Conservation (phyloP, 192 early-diverging fungal species). For the Coemansia furcata region DNA sequence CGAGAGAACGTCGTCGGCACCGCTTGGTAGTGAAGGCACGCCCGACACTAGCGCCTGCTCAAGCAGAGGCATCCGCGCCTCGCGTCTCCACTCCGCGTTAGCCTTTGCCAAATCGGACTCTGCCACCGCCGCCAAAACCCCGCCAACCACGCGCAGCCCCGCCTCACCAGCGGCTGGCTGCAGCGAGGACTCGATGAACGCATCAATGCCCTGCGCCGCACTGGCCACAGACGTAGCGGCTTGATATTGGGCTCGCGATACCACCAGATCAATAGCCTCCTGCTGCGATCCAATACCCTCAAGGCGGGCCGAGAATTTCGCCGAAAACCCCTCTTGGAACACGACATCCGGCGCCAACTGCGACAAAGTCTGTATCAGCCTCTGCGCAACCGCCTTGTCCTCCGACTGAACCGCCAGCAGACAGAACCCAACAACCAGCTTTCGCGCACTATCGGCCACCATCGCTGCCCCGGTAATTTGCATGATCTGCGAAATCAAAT, state of each 20-base stretch:
- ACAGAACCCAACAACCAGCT: constrained; percentile 34
- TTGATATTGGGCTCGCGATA: constrained; percentile 33
- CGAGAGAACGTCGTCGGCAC: not conserved
- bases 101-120: constrained; percentile 16
- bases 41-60: constrained; percentile 3
- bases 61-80: constrained; percentile 16
- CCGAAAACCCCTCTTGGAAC: constrained; percentile 32
- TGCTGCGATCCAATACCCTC: constrained; percentile 25
- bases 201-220: constrained; percentile 29
- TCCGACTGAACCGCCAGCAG: constrained; percentile 31
- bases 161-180: not conserved
- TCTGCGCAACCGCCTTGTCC: constrained; percentile 17
- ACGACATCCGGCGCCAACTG: constrained; percentile 37
- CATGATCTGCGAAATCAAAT: constrained; percentile 25
- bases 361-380: constrained; percentile 29
- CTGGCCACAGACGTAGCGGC: constrained; percentile 7
- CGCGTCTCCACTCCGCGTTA: constrained; percentile 5
- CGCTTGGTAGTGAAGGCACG: not conserved
- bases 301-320: constrained; percentile 23
- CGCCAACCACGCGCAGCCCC: constrained; percentile 1
- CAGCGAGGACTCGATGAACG: constrained; percentile 18
- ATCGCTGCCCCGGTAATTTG: constrained; percentile 3
- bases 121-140: constrained; percentile 23
- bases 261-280: constrained; percentile 27
- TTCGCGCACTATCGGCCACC: constrained; percentile 9